These are phyloP conservation scores for Hsuehochloa calcarea DNA, from an alignment of 176 grass and related monocot species.

Conservation along the genomic window DNA sequence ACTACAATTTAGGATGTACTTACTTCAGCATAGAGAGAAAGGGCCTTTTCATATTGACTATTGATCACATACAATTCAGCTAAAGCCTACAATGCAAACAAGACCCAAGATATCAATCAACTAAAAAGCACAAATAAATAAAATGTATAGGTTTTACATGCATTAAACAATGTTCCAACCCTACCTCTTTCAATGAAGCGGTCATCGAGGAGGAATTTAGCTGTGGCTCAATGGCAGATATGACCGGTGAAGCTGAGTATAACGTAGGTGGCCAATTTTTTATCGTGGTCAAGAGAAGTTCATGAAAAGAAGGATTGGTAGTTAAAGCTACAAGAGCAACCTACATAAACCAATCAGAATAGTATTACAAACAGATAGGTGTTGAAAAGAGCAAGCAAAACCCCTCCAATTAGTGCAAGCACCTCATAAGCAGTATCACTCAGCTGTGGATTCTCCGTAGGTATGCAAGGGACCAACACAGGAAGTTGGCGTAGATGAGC, in stretches of 20 bases:
- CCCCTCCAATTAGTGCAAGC: neutral
- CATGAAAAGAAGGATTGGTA: constrained; percentile 74
- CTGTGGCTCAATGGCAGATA: constrained; percentile 90
- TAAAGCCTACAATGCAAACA: constrained; percentile 66
- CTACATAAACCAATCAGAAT: constrained; percentile 56
- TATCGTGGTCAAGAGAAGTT: constrained; percentile 77
- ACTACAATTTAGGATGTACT: constrained; percentile 40
- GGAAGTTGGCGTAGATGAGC: constrained; percentile 94
- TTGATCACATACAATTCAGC: constrained; percentile 84
- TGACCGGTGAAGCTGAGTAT: constrained; percentile 78
- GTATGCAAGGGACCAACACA: constrained; percentile 94
- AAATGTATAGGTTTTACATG: neutral
- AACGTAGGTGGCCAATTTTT: constrained; percentile 80
- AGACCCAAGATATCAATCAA: constrained; percentile 21
- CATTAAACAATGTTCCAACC: constrained; percentile 30
- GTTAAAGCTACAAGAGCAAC: constrained; percentile 93
- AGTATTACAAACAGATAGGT: constrained; percentile 30
- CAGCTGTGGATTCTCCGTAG: constrained; percentile 84
- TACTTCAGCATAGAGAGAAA: constrained; percentile 92
- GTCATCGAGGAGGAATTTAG: constrained; percentile 80
- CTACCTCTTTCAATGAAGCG: constrained; percentile 74
- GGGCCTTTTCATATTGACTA: constrained; percentile 73
- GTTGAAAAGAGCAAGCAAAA: constrained; percentile 6
- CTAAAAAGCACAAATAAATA: constrained; percentile 28
- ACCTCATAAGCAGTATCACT: constrained; percentile 99